Percentiles rank a stretch among this genome's conserved stretches.
Evolutionary conservation across 306 rosid species (phyloP).

Genomic region (Prunus mongolica): DNA sequence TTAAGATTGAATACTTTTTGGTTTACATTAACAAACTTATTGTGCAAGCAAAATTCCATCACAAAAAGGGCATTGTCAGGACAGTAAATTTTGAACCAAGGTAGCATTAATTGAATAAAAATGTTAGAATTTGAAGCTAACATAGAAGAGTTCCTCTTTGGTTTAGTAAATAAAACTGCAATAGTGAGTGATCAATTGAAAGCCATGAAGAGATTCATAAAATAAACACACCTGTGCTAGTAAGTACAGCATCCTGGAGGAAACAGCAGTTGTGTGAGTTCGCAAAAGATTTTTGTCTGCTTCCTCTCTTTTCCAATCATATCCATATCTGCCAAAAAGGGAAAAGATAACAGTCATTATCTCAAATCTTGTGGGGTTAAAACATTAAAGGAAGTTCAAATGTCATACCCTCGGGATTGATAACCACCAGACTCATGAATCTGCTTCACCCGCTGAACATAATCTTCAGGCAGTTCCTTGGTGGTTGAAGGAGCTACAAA

Average conservation of each 20-base stretch:
- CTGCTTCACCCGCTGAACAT: slow-evolving; percentile 84
- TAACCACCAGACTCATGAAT: slow-evolving; percentile 88
- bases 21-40: neutral
- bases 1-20: neutral
- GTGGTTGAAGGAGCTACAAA: slow-evolving; percentile 75
- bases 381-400: neutral
- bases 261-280: slow-evolving; percentile 94
- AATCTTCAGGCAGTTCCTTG: slow-evolving; percentile 78
- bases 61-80: neutral
- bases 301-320: slow-evolving; percentile 90
- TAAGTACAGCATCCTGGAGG: slow-evolving; percentile 82
- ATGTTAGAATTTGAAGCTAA: neutral
- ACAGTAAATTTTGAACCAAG: neutral
- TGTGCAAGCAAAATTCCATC: neutral
- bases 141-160: neutral
- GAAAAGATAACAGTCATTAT: slow-evolving; percentile 8
- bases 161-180: neutral
- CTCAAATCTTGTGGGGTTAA: slow-evolving; percentile 11
- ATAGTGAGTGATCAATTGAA: neutral
- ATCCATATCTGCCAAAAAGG: slow-evolving; percentile 53
- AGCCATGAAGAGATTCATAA: neutral
- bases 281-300: slow-evolving; percentile 87
- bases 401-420: slow-evolving; percentile 79
- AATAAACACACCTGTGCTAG: slow-evolving; percentile 63
- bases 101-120: neutral